Conservation (phyloP, 176 grass and related monocot species). For the Areca catechu region DNA sequence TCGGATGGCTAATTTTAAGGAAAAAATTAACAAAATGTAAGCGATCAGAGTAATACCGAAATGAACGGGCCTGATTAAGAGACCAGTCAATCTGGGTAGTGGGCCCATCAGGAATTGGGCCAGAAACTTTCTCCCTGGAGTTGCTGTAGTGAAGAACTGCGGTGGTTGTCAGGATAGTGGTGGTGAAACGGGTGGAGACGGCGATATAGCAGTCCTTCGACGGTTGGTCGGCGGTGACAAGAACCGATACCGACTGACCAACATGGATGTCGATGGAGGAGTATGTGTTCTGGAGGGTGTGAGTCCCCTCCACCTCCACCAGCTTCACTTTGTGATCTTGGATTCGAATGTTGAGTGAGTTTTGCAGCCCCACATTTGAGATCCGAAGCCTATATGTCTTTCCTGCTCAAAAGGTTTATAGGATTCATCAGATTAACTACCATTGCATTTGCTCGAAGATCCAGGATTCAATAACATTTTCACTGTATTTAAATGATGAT, state of each 20-base stretch:
- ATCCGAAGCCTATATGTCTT: constrained; percentile 11
- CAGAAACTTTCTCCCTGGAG: neutral
- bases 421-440: too few species aligned
- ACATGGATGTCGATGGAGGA: constrained; percentile 9
- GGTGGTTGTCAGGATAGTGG: neutral
- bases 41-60: neutral
- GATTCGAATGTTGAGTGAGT: constrained; percentile 6
- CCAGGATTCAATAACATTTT: too few species aligned
- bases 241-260: constrained; percentile 3
- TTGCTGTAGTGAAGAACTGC: constrained; percentile 4
- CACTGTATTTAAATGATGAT: too few species aligned
- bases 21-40: too few species aligned
- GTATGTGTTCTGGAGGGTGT: constrained; percentile 10
- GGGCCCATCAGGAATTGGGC: constrained; percentile 1
- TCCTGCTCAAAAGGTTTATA: neutral
- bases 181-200: constrained; percentile 1
- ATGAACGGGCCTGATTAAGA: constrained; percentile 8
- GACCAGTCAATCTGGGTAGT: constrained; percentile 11
- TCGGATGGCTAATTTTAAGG: too few species aligned
- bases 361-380: constrained; percentile 4
- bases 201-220: neutral
- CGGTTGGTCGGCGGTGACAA: constrained; percentile 5
- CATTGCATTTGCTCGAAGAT: too few species aligned
- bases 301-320: constrained; percentile 11
- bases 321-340: constrained; percentile 9